phyloP scores from a whole-genome alignment of 140 eudicot genomes.

The Stevia rebaudiana region DNA sequence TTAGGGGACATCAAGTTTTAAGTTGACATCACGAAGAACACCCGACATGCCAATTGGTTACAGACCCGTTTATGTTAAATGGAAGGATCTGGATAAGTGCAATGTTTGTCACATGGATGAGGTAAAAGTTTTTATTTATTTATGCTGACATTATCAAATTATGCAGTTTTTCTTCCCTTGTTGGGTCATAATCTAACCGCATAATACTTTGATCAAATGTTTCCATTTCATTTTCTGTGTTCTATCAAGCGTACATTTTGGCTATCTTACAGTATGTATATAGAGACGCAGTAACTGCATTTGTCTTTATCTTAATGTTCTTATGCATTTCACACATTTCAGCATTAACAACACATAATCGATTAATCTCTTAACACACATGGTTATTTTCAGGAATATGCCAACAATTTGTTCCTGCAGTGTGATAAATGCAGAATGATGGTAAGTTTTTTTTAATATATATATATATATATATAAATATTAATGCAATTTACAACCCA shows the following conservation, averaged over 20 bases:
- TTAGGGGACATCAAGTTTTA: constrained; percentile 61
- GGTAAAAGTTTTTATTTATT: constrained; percentile 37
- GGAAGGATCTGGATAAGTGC: constrained; percentile 98
- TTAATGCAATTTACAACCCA: neutral
- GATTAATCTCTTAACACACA: constrained; percentile 12
- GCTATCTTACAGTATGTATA: neutral
- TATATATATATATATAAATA: neutral
- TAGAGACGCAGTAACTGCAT: neutral
- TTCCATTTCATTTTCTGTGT: constrained; percentile 6
- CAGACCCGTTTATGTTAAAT: constrained; percentile 71
- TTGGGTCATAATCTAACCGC: constrained; percentile 17
- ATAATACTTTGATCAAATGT: constrained; percentile 1
- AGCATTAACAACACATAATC: neutral
- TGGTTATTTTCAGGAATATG: constrained; percentile 66
- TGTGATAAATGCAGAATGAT: constrained; percentile 99
- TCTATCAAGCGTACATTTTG: neutral
- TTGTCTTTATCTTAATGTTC: neutral
- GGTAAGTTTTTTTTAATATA: constrained; percentile 36
- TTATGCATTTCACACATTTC: neutral
- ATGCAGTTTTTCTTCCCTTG: neutral
- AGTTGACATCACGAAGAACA: constrained; percentile 35
- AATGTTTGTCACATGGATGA: constrained; percentile 99
- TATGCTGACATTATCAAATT: neutral
- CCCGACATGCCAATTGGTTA: constrained; percentile 58
- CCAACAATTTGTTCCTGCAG: constrained; percentile 89